A percentile compares a stretch with the other conserved stretches of the same genome.
Conservation (phyloP, 495 filamentous ascomycete genomes). For the Tuber microsphaerosporum region DNA sequence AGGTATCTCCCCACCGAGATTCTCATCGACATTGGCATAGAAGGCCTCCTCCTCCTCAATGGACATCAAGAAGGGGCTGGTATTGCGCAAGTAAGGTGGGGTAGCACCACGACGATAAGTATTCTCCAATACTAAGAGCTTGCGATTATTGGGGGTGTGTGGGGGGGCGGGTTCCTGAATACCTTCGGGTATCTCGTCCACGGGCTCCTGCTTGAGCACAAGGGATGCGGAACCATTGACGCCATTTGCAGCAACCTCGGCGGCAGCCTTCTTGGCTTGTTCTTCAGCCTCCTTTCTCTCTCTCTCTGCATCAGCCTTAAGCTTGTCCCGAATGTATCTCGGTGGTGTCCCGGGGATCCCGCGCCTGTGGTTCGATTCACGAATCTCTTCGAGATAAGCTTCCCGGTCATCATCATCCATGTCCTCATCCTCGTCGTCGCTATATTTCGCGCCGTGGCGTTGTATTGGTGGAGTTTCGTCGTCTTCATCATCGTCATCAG, state of each 20-base stretch:
- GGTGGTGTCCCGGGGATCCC: constrained; percentile 40
- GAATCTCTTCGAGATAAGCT: constrained; percentile 39
- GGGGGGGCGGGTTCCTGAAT: constrained; percentile 11
- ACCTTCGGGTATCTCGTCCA: constrained; percentile 25
- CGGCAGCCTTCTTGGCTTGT: constrained; percentile 36
- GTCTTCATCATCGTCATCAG: constrained; percentile 33
- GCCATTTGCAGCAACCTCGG: constrained; percentile 10
- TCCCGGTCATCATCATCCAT: constrained; percentile 38
- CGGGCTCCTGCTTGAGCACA: constrained; percentile 25
- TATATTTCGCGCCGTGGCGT: constrained; percentile 17
- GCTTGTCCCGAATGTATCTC: constrained; percentile 29
- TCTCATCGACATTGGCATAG: constrained; percentile 61
- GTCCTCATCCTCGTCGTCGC: constrained; percentile 38
- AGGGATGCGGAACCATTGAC: constrained; percentile 5
- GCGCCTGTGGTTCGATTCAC: constrained; percentile 38
- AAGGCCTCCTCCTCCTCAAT: constrained; percentile 76
- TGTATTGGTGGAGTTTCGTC: constrained; percentile 23
- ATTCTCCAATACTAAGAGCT: constrained; percentile 17
- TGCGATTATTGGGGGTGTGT: constrained; percentile 25
- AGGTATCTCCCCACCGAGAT: constrained; percentile 51
- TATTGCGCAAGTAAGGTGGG: constrained; percentile 35
- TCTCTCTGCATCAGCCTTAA: constrained; percentile 38
- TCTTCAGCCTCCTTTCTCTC: constrained; percentile 39
- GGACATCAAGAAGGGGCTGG: constrained; percentile 48
- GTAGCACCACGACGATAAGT: constrained; percentile 36